Conservation (phyloP, 2,329 filamentous ascomycete species). For the Alternaria panax region DNA sequence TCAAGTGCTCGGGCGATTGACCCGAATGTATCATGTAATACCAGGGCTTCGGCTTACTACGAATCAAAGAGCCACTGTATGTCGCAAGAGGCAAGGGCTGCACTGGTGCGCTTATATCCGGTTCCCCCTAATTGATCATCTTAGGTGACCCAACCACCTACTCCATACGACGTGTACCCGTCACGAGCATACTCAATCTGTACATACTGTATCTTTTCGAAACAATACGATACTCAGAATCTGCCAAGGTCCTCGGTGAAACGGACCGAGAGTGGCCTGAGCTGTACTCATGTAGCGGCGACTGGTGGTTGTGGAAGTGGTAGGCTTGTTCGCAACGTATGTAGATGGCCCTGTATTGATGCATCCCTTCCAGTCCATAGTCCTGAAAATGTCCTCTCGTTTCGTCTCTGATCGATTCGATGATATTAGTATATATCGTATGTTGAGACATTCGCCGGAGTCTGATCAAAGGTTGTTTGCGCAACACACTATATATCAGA, state of each 20-base stretch:
- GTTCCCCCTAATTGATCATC: background rate
- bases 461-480: background rate
- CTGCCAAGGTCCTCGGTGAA: background rate
- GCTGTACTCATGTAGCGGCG: background rate
- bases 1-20: background rate
- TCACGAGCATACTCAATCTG: background rate
- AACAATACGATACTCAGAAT: background rate
- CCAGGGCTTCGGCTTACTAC: background rate
- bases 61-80: background rate
- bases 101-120: background rate
- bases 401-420: background rate
- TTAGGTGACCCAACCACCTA: background rate
- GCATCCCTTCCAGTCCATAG: background rate
- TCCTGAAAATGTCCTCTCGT: background rate
- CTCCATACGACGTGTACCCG: background rate
- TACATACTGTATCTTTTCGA: background rate
- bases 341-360: background rate
- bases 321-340: background rate
- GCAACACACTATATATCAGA: background rate
- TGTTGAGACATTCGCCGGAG: background rate
- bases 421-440: background rate
- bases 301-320: background rate
- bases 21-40: background rate
- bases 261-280: background rate
- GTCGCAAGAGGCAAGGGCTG: background rate